Conservation (phyloP, 2,329 filamentous ascomycete species). For the Teratosphaeria pseudoeucalypti region DNA sequence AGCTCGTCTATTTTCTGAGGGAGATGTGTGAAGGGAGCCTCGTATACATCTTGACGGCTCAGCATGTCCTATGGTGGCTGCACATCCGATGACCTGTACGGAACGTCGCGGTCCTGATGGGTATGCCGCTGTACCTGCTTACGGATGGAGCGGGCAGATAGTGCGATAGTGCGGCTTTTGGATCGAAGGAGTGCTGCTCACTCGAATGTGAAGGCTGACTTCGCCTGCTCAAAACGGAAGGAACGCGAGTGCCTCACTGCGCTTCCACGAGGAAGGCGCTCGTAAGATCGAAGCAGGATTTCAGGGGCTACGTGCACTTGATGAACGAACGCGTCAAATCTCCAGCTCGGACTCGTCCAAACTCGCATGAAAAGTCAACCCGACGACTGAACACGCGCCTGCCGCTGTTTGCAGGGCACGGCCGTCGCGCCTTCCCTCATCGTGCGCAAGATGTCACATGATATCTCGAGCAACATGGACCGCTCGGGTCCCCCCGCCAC, state of each 20-base stretch:
- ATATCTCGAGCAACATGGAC: neutral
- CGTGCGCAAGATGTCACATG: neutral
- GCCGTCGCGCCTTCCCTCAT: neutral
- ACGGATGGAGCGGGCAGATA: neutral
- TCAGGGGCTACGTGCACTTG: neutral
- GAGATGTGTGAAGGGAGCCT: neutral
- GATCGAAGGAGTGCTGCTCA: too few relatives aligned
- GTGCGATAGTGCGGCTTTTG: neutral
- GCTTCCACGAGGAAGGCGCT: neutral
- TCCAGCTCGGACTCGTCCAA: neutral
- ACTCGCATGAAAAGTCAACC: neutral
- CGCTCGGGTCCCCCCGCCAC: neutral
- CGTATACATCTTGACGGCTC: neutral
- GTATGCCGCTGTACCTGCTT: neutral
- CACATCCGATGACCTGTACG: neutral
- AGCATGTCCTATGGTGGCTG: neutral
- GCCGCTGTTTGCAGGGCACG: neutral
- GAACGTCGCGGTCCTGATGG: neutral
- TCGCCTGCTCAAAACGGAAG: neutral
- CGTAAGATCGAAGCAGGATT: neutral
- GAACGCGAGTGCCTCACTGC: neutral
- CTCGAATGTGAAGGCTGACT: neutral
- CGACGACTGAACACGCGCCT: neutral
- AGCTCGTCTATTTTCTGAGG: neutral
- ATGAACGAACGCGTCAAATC: neutral